Percentiles rank a stretch among this genome's conserved stretches.
Evolutionary conservation across 1,284 basidiomycete species (phyloP).

Genomic region (Cryptococcus jaspeensis): DNA sequence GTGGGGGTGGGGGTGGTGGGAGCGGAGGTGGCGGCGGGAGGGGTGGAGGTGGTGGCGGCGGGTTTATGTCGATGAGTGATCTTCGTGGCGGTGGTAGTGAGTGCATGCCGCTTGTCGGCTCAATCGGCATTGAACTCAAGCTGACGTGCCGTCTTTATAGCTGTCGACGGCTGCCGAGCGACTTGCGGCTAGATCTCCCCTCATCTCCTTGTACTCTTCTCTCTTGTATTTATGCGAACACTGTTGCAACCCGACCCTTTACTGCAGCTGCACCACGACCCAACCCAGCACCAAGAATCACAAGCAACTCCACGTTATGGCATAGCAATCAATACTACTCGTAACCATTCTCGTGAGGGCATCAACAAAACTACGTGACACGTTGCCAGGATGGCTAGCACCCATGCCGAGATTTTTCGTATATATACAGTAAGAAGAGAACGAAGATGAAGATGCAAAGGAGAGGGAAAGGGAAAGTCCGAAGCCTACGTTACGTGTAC

Average conservation of each 20-base stretch:
- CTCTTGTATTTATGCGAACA: no score
- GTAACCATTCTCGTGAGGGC: background rate
- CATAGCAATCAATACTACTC: slow-evolving; percentile 3
- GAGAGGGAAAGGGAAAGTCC: no score
- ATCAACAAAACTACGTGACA: background rate
- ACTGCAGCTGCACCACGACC: no score
- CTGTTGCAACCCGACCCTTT: no score
- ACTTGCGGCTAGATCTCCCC: slow-evolving; percentile 39
- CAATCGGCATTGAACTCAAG: no score
- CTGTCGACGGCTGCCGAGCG: slow-evolving; percentile 36
- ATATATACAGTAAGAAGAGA: no score
- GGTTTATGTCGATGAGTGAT: slow-evolving; percentile 45
- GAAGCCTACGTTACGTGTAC: no score
- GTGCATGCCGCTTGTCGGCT: slow-evolving; percentile 14
- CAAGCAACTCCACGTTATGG: no score
- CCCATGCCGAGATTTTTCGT: no score
- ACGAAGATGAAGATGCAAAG: no score
- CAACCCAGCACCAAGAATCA: no score
- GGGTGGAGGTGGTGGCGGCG: slow-evolving; percentile 27
- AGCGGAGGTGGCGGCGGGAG: slow-evolving; percentile 16
- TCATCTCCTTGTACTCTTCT: no score
- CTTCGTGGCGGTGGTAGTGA: slow-evolving; percentile 36
- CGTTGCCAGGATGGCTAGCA: background rate
- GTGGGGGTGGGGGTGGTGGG: slow-evolving; percentile 18
- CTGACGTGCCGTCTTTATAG: slow-evolving; percentile 8